Conservation (phyloP, 768 basidiomycete species). For the Amanita brunnescens region DNA sequence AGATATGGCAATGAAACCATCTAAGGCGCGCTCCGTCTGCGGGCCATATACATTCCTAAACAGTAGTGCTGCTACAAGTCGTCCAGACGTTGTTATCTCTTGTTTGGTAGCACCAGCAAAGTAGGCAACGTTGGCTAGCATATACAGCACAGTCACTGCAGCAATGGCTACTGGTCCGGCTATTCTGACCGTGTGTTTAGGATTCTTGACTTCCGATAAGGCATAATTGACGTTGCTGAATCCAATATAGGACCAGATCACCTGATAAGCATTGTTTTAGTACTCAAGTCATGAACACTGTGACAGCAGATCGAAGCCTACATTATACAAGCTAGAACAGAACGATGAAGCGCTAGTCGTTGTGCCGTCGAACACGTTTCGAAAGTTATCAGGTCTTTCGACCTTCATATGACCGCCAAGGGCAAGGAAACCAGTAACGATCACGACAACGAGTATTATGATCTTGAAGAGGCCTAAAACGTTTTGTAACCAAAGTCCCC, state of each 20-base stretch:
- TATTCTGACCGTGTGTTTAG: constrained; percentile 50
- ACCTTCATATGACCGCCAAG: neutral
- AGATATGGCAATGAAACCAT: constrained; percentile 38
- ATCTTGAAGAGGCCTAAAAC: constrained; percentile 53
- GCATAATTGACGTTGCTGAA: constrained; percentile 66
- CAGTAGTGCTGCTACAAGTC: constrained; percentile 56
- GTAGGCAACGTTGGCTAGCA: constrained; percentile 58
- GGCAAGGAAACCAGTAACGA: constrained; percentile 28
- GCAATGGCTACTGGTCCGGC: constrained; percentile 55
- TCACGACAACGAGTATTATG: constrained; percentile 30
- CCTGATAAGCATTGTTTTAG: neutral
- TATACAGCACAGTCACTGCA: constrained; percentile 45
- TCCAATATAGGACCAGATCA: constrained; percentile 35
- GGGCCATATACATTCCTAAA: constrained; percentile 60
- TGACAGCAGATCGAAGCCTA: constrained; percentile 4
- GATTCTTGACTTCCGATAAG: constrained; percentile 53
- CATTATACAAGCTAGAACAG: constrained; percentile 44
- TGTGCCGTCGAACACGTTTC: neutral
- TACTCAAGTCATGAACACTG: neutral
- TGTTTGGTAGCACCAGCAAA: constrained; percentile 58
- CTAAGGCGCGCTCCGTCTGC: constrained; percentile 32
- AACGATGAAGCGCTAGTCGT: constrained; percentile 37
- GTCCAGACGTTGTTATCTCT: constrained; percentile 38
- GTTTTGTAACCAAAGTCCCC: constrained; percentile 56
- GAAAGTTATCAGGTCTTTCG: constrained; percentile 14